Base-by-base conservation (phyloP, 768 basidiomycete species). In the Pisolithus orientalis region DNA sequence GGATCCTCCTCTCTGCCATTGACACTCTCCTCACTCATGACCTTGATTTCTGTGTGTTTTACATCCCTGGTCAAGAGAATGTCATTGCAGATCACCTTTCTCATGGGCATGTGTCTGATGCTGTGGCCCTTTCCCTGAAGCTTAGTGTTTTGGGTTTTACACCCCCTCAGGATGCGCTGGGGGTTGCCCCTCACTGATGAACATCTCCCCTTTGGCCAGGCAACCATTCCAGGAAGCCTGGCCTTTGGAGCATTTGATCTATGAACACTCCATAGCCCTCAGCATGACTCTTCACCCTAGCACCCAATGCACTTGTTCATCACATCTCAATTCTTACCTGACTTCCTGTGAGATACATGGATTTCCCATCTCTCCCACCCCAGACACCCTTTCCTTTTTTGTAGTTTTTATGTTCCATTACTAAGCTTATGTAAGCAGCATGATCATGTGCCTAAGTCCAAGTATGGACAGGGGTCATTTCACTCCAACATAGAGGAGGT, bases 301-400 rank as follows among this genome's bases (percentile, higher is more conserved):
- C 25, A 44, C 43, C 4, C 9, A 27, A 25, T 13, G 21, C 9
- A 13, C 43, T 8, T 44, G 28, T 9, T 44, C 43, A 4, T 44
- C 43, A 0, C 62, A 64, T 0, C 47, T 70, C 0, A 70, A 71
- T n/a, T 72, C 70, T 0, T 71, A 62, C 46, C 11, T 71, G 6
- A 53, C 54, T 0, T 74, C 73, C 29, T 62, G 65, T 16, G 14
- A 49, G 0, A 6, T 63, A 0, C 71, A 72, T 44, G 14, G 62
- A 6, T 44, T 72, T 3, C 55, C 61, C 5, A 29, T 66, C 16
- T 58, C 66, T 14, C 73, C 68, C 0, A 71, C 70, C n/a, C 27
- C 45, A 0, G 53, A 61, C 37, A 59, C 53, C 3, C 14, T 59
- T 0, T 57, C 55, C 0, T 58, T 61, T 34, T 62, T 42, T 24